Evolutionary conservation across 2,329 filamentous ascomycete species (phyloP).

Genomic region (Colletotrichum orbiculare): DNA sequence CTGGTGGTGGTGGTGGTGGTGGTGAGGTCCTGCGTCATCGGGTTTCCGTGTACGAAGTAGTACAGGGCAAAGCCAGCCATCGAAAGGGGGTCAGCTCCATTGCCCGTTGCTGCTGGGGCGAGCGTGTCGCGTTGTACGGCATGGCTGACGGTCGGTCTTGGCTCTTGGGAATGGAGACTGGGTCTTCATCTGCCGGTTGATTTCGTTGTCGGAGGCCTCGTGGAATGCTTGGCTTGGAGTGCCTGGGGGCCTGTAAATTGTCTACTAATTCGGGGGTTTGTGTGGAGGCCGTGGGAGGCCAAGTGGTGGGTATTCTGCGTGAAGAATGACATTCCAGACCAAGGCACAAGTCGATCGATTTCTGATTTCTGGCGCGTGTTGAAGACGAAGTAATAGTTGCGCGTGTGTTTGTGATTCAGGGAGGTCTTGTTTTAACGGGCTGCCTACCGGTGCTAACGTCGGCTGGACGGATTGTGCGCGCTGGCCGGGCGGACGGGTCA

Average conservation of each 20-base stretch:
- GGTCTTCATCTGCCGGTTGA: slow-evolving; percentile 1
- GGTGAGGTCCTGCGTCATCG: slow-evolving; percentile 29
- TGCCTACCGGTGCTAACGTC: not conserved
- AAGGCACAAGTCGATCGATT: no score
- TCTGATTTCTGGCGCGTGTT: no score
- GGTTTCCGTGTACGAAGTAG: not conserved
- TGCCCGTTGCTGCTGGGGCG: no score
- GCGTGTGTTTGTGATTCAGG: slow-evolving; percentile 1
- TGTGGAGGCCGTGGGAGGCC: not conserved
- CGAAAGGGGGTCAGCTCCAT: not conserved
- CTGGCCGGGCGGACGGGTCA: no score
- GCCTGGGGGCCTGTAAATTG: not conserved
- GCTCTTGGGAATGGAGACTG: not conserved
- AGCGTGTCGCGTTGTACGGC: slow-evolving; percentile 2
- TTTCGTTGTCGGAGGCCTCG: slow-evolving; percentile 30
- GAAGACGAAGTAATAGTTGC: no score
- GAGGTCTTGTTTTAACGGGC: slow-evolving; percentile 9
- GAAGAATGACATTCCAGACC: no score
- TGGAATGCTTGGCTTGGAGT: slow-evolving; percentile 31
- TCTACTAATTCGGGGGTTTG: slow-evolving; percentile 6
- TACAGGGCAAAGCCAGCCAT: slow-evolving; percentile 12
- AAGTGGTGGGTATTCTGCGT: not conserved
- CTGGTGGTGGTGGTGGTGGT: slow-evolving; percentile 2
- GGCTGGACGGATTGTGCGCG: no score
- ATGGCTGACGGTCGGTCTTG: slow-evolving; percentile 20